Evolutionary conservation across 805 yeast species (phyloP).

Genomic region (Teunomyces kruisii): DNA sequence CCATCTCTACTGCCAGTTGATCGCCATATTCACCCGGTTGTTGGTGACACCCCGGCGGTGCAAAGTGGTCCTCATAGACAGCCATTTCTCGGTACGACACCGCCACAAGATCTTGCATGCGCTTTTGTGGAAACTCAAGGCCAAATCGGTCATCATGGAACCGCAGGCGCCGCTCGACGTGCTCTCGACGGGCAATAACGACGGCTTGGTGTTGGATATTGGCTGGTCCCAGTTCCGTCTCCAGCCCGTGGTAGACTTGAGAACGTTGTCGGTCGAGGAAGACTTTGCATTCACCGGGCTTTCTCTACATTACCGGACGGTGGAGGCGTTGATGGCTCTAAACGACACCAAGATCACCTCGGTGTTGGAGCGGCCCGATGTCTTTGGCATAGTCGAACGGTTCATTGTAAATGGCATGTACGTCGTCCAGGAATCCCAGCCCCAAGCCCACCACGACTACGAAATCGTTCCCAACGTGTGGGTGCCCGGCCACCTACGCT

Average conservation of each 20-base stretch:
- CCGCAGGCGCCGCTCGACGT: conserved; percentile 20
- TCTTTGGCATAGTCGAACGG: conserved; percentile 17
- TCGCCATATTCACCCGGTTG: conserved; percentile 14
- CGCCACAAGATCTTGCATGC: conserved; percentile 18
- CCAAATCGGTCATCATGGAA: conserved; percentile 23
- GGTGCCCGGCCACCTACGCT: conserved; percentile 12
- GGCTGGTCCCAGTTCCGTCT: conserved; percentile 26
- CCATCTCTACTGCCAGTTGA: conserved; percentile 6
- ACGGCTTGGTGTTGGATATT: conserved; percentile 30
- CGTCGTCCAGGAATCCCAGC: conserved; percentile 7
- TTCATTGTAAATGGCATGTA: conserved; percentile 15
- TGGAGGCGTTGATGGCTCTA: conserved; percentile 13
- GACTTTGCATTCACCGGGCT: conserved; percentile 12
- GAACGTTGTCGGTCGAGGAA: conserved; percentile 8
- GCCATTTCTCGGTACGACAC: conserved; percentile 12
- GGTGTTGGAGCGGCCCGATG: conserved; percentile 8
- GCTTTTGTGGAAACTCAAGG: conserved; percentile 21
- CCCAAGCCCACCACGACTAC: conserved; percentile 6
- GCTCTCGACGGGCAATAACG: conserved; percentile 17
- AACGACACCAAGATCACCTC: conserved; percentile 9
- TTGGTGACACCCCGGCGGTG: conserved; percentile 18
- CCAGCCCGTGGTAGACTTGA: conserved; percentile 22
- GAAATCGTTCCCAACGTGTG: conserved; percentile 11
- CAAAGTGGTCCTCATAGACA: conserved; percentile 22
- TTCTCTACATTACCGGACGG: conserved; percentile 18